Evolutionary conservation across 768 basidiomycete species (phyloP).

Genomic region (Collybia mongolica): DNA sequence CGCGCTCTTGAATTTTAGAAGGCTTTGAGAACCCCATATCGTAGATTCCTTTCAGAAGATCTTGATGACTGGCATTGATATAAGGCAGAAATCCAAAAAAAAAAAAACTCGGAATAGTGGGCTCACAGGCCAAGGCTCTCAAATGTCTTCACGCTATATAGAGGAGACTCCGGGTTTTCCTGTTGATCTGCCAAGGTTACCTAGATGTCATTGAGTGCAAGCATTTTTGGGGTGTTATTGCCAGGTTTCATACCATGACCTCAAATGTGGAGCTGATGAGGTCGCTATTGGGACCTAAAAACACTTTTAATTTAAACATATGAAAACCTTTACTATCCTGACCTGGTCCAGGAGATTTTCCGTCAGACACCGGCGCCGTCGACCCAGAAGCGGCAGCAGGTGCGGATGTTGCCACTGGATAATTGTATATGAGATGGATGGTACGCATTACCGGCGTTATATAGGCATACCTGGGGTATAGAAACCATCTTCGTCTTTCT

Average conservation of each 20-base stretch:
- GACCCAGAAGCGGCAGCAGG: constrained; percentile 24
- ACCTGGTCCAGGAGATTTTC: constrained; percentile 25
- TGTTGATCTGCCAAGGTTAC: constrained; percentile 98
- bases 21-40: constrained; percentile 97
- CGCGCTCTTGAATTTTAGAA: constrained; percentile 98
- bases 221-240: too few relatives aligned
- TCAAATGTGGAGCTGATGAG: constrained; percentile 81
- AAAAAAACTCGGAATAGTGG: not conserved
- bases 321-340: not conserved
- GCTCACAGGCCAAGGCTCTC: constrained; percentile 94
- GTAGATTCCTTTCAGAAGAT: constrained; percentile 92
- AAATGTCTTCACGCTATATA: constrained; percentile 91
- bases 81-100: not conserved
- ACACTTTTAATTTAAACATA: not conserved
- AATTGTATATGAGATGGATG: constrained; percentile 1
- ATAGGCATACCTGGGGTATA: constrained; percentile 55
- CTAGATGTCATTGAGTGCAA: constrained; percentile 33
- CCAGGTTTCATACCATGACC: constrained; percentile 57
- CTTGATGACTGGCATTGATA: constrained; percentile 55
- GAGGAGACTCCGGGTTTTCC: constrained; percentile 91
- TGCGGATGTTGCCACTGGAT: constrained; percentile 13
- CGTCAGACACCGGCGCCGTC: constrained; percentile 19
- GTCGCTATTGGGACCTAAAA: constrained; percentile 42
- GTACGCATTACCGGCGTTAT: not conserved
- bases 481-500: constrained; percentile 82